A percentile compares a stretch with the other conserved stretches of the same genome.
Evolutionary conservation across 331 rosid genomes (phyloP).

Genomic region (Quercus phellos): DNA sequence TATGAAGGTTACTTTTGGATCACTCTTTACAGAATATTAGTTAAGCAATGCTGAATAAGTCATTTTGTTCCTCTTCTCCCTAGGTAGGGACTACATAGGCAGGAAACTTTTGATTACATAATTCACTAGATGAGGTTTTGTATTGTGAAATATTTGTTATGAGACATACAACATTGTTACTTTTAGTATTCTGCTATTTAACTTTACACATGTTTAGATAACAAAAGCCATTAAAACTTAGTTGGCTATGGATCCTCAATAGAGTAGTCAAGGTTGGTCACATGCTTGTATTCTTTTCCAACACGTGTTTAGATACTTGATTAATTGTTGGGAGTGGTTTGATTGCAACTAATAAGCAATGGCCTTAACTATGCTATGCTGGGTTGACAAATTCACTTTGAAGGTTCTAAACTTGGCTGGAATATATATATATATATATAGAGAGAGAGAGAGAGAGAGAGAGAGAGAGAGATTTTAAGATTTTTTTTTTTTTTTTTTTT

Average conservation of each 20-base stretch:
- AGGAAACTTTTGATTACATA: background rate
- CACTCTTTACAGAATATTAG: conserved; percentile 9
- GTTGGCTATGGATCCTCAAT: too few relatives aligned
- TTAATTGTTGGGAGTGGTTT: background rate
- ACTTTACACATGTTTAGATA: background rate
- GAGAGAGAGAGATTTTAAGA: too few relatives aligned
- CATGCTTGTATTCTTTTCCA: too few relatives aligned
- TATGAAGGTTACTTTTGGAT: conserved; percentile 10
- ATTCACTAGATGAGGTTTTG: background rate
- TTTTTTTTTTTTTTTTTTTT: too few relatives aligned
- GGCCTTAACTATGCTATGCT: background rate
- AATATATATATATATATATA: too few relatives aligned
- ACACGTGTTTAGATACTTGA: background rate
- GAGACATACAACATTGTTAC: background rate
- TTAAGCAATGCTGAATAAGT: conserved; percentile 34
- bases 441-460: background rate
- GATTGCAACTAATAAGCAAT: background rate
- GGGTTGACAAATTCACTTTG: background rate
- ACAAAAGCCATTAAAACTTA: too few relatives aligned
- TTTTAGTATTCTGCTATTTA: background rate
- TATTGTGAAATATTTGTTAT: background rate
- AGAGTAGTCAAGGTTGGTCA: too few relatives aligned
- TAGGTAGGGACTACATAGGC: background rate
- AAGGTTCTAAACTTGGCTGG: too few relatives aligned
- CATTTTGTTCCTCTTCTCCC: conserved; percentile 20